Base-by-base conservation (phyloP, 768 basidiomycete species). In the Clathrus columnatus region DNA sequence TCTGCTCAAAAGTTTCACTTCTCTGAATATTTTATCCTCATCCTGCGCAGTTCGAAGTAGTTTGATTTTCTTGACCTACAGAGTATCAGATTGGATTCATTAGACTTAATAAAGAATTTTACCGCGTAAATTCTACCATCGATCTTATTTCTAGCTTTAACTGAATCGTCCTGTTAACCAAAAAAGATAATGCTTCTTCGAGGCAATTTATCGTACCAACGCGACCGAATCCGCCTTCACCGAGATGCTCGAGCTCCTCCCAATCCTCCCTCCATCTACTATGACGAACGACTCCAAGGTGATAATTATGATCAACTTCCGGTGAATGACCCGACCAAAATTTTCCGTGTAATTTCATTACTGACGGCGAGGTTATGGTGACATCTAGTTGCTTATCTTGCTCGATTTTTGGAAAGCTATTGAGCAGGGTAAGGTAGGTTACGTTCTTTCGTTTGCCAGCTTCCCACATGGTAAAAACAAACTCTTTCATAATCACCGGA, bases 181-280 rank as follows among this genome's bases (percentile, higher is more conserved):
- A 28, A 52, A 36, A 41, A n/a, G n/a, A n/a, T n/a, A n/a, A n/a
- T 11, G 14, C 11, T 45, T 21, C 20, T 28, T 11, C 7, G 45
- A 10, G 46, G 20, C 3, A n/a, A 23, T 14, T 28, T 43, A 51
- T 21, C 20, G 4, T 11, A 20, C 54, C 47, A 26, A 56, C 24
- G 16, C 17, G 44, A 7, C 29, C 21, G 32, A 10, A 18, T 62
- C 75, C 30, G 30, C 48, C 62, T 49, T 63, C 84, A 23, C 69
- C 91, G 63, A 95, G 64, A 28, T 91, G 73, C 64, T 95, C 93
- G 7, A 96, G 71, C 65, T 95, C 92, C 63, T 94, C 91, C 83
- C 90, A 97, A 61, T 97, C 93, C 52, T 90, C 85, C 62, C 89
- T 87, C 82, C 91, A 97, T 57, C 93, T 72, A 62, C 91, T 93